Evolutionary conservation across 1,284 basidiomycete genomes (phyloP), one percentile per base, ranked within the genome.

Genomic region (Ceratobasidium sp.): DNA sequence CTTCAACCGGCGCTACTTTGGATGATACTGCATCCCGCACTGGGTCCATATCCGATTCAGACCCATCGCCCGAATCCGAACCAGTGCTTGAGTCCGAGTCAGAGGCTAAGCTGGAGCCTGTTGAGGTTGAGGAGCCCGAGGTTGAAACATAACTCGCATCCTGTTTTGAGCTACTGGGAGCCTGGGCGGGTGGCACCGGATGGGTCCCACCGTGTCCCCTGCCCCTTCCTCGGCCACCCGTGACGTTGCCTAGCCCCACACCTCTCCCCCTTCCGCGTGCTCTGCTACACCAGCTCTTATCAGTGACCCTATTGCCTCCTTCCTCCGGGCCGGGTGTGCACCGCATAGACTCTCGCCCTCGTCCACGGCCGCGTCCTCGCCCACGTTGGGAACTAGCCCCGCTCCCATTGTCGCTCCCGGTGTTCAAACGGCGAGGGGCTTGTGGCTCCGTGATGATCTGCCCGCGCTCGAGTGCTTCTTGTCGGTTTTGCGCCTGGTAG

Each of bases 401-500:
- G 25, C 72, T 71, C 40, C 73, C 72, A 18, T 25, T 63, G 28
- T 46, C 36, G 61, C 60, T 74, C n/a, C 16, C 46, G 40, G 70
- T 53, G 18, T 81, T 82, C 25, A 75, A 77, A 0, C 80, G 78
- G 5, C 80, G 79, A 53, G 83, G 77, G 7, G 82, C 79, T 16
- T 82, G 77, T 46, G 86, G 85, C 61, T 83, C 82, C 0, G 83
- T 83, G 46, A 85, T 82, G 38, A 94, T 81, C 78, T 95, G 90
- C 0, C 94, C 95, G 54, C 92, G 86, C 21, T 88, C 88, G 42
- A 87, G 81, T 4, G 94, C 93, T 74, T 94, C 92, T 72, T 89
- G 84, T 81, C 79, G 86, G 92, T 78, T 84, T 84, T 79, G 86
- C 89, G 84, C 81, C 73, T 33, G 14, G 18, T 7, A n/a, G 16